phyloP scores from a whole-genome alignment of 805 yeast species.

The Barnettozyma wickerhamii region DNA sequence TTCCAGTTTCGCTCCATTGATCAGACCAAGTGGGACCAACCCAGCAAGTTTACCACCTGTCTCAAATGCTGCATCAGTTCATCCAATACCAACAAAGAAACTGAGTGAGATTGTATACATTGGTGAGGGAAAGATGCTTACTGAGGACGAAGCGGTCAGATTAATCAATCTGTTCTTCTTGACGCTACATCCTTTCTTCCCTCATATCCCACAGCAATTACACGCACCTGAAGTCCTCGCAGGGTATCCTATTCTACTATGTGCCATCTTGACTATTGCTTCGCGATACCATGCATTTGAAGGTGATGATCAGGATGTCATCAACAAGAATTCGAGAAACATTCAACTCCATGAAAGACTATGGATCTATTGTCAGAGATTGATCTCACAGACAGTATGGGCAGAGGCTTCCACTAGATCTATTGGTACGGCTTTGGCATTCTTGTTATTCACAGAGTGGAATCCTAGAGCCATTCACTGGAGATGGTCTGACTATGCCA shows the following conservation, averaged over 20 bases:
- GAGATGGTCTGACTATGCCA: slow-evolving; percentile 82
- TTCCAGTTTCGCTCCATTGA: slow-evolving; percentile 21
- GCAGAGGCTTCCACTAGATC: slow-evolving; percentile 88
- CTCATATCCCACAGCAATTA: slow-evolving; percentile 73
- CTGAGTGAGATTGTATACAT: slow-evolving; percentile 63
- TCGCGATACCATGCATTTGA: slow-evolving; percentile 68
- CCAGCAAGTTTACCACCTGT: slow-evolving; percentile 28
- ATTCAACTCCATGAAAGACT: slow-evolving; percentile 69
- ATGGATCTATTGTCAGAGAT: slow-evolving; percentile 80
- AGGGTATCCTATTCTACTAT: slow-evolving; percentile 74
- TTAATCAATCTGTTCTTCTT: slow-evolving; percentile 61
- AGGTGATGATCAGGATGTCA: slow-evolving; percentile 29
- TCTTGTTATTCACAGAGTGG: slow-evolving; percentile 88
- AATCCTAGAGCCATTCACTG: slow-evolving; percentile 92
- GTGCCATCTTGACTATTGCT: slow-evolving; percentile 77
- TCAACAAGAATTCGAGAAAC: slow-evolving; percentile 37
- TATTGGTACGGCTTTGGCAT: slow-evolving; percentile 82
- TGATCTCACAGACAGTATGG: slow-evolving; percentile 87
- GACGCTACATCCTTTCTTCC: slow-evolving; percentile 87
- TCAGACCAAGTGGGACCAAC: slow-evolving; percentile 20
- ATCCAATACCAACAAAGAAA: slow-evolving; percentile 32
- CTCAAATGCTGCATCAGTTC: slow-evolving; percentile 27
- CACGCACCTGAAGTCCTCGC: slow-evolving; percentile 64
- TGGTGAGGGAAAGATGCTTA: slow-evolving; percentile 49
- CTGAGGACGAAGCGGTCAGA: slow-evolving; percentile 56